A percentile compares a stretch with the other conserved stretches of the same genome.
Evolutionary conservation across 176 grass and related monocot species (phyloP).

Genomic region (Paspalum vaginatum): DNA sequence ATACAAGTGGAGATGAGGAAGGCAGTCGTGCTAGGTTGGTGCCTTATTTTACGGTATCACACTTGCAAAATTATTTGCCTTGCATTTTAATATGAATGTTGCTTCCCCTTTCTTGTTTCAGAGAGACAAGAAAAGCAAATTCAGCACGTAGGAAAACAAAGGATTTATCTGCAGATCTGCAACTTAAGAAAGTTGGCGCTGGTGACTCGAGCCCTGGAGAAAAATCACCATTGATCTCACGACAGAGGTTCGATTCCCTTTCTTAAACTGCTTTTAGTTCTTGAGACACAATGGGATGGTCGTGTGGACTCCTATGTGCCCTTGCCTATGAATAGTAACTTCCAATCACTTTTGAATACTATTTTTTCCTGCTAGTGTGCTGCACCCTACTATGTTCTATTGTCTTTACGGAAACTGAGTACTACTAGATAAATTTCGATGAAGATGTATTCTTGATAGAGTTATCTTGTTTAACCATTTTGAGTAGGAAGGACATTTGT

Average conservation of each 20-base stretch:
- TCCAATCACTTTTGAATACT: background rate
- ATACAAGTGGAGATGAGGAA: slow-evolving; percentile 62
- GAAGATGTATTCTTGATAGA: background rate
- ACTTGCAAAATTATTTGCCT: background rate
- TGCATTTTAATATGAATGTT: background rate
- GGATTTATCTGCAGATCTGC: slow-evolving; percentile 43
- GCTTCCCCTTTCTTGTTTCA: slow-evolving; percentile 25
- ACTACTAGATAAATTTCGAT: background rate
- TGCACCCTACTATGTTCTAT: background rate
- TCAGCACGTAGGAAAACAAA: slow-evolving; percentile 59
- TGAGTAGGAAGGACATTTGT: background rate
- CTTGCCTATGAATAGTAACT: background rate
- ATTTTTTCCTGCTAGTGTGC: background rate
- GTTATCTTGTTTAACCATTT: background rate
- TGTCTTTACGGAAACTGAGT: slow-evolving; percentile 1
- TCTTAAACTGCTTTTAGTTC: slow-evolving; percentile 22
- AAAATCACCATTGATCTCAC: slow-evolving; percentile 43
- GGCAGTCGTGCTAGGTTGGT: slow-evolving; percentile 60
- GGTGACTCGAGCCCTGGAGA: slow-evolving; percentile 45
- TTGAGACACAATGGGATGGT: background rate
- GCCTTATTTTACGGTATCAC: slow-evolving; percentile 20
- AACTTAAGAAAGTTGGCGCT: slow-evolving; percentile 31
- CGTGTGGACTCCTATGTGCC: background rate
- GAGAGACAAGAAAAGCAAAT: slow-evolving; percentile 49
- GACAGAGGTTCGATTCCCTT: slow-evolving; percentile 40